Conservation (phyloP, 179 eudicot genomes). For the Silene coronaria region DNA sequence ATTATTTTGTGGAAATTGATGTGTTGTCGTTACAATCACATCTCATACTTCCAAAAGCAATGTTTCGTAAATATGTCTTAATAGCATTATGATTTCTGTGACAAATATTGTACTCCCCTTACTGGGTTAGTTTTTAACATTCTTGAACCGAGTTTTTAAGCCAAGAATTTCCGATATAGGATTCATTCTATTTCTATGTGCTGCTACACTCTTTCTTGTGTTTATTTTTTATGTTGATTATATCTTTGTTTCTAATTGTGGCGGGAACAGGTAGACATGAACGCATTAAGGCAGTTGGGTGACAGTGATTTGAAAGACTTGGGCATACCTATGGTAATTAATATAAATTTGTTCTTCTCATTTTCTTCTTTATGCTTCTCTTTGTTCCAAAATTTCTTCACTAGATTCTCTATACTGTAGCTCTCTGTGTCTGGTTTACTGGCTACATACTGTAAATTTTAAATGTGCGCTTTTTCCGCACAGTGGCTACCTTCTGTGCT, state of each 20-base stretch:
- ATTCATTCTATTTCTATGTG: neutral
- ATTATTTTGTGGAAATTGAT: neutral
- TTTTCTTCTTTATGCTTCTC: neutral
- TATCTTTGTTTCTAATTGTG: conserved; percentile 19
- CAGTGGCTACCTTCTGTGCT: neutral
- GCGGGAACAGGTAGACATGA: conserved; percentile 67
- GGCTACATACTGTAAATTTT: neutral
- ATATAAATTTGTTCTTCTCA: neutral
- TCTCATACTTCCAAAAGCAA: neutral
- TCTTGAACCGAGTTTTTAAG: too few relatives aligned
- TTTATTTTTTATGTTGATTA: conserved; percentile 4
- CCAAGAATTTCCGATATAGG: too few relatives aligned
- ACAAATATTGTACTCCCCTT: too few relatives aligned
- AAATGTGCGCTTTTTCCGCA: neutral
- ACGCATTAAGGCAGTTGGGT: conserved; percentile 68
- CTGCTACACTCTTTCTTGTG: neutral
- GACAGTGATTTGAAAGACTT: conserved; percentile 77
- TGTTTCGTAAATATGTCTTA: neutral
- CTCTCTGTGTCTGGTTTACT: neutral
- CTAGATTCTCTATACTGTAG: neutral
- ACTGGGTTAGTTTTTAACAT: too few relatives aligned
- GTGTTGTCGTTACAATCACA: neutral
- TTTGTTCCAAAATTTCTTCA: neutral
- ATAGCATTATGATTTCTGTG: neutral
- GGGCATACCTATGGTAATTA: conserved; percentile 88